phyloP scores from a whole-genome alignment of 768 basidiomycete species.

The Hirschioporus abietinus region DNA sequence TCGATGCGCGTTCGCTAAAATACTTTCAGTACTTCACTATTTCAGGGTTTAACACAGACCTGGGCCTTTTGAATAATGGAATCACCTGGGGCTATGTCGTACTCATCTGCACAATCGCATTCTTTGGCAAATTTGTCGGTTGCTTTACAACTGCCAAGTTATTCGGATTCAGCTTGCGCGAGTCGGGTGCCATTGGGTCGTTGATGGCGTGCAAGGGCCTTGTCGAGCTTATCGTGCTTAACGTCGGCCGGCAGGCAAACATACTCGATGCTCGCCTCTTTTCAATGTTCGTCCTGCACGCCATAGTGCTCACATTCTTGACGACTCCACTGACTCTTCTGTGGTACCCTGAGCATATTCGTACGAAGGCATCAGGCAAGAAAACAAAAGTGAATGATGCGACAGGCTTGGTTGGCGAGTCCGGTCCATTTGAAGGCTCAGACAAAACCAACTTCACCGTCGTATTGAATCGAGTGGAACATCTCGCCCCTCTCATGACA shows the following conservation, averaged over 20 bases:
- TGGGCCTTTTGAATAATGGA: constrained; percentile 71
- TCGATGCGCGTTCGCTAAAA: constrained; percentile 14
- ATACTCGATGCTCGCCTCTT: constrained; percentile 65
- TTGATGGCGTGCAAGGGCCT: constrained; percentile 92
- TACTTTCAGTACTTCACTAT: constrained; percentile 63
- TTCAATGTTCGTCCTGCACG: constrained; percentile 86
- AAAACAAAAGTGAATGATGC: constrained; percentile 14
- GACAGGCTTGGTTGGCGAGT: background rate
- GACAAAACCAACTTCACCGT: constrained; percentile 60
- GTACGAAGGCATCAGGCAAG: constrained; percentile 24
- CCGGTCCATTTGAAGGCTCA: constrained; percentile 27
- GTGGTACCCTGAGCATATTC: constrained; percentile 68
- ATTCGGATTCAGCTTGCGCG: constrained; percentile 67
- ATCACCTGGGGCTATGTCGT: constrained; percentile 79
- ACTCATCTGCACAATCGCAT: constrained; percentile 69
- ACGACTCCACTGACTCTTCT: constrained; percentile 78
- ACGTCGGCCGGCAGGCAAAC: constrained; percentile 70
- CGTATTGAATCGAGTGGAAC: constrained; percentile 77
- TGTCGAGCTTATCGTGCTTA: constrained; percentile 89
- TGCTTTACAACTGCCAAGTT: constrained; percentile 55
- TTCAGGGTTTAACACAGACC: constrained; percentile 75
- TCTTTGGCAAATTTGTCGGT: constrained; percentile 72
- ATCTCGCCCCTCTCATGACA: constrained; percentile 78
- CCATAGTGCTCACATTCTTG: constrained; percentile 72
- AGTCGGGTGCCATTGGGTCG: constrained; percentile 76